A percentile compares a stretch with the other conserved stretches of the same genome.
Conservation (phyloP, 2,329 filamentous ascomycete species). For the Hymenoscyphus occultus region DNA sequence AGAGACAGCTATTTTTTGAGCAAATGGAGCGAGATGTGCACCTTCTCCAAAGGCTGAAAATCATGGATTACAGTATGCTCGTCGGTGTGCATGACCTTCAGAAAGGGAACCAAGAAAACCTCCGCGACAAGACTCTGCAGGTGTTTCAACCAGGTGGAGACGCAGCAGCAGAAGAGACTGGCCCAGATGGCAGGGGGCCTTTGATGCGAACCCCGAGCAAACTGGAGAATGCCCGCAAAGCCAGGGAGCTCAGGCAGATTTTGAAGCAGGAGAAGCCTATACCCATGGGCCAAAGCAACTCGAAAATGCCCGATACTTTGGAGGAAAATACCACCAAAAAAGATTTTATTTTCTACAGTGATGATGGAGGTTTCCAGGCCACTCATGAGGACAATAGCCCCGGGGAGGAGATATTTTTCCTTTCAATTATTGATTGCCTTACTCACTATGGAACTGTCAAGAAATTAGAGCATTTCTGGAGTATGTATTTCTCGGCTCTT, state of each 20-base stretch:
- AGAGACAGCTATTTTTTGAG: slow-evolving; percentile 83
- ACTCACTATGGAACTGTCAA: slow-evolving; percentile 96
- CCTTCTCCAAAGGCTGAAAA: slow-evolving; percentile 81
- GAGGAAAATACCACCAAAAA: slow-evolving; percentile 68
- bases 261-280: slow-evolving; percentile 90
- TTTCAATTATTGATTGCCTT: slow-evolving; percentile 96
- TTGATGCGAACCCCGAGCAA: slow-evolving; percentile 90
- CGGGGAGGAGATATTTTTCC: slow-evolving; percentile 93
- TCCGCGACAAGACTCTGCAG: slow-evolving; percentile 83
- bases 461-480: slow-evolving; percentile 95
- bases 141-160: slow-evolving; percentile 90
- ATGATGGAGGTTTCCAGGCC: slow-evolving; percentile 89
- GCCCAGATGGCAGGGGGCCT: slow-evolving; percentile 44
- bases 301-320: slow-evolving; percentile 87
- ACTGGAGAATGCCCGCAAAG: slow-evolving; percentile 85
- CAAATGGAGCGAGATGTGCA: slow-evolving; percentile 86
- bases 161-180: slow-evolving; percentile 54
- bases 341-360: slow-evolving; percentile 82
- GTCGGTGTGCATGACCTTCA: slow-evolving; percentile 90
- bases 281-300: slow-evolving; percentile 80
- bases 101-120: slow-evolving; percentile 91
- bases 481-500: slow-evolving; percentile 19
- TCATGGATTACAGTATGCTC: slow-evolving; percentile 98
- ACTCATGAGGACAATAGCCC: slow-evolving; percentile 85
- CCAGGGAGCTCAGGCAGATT: slow-evolving; percentile 84